phyloP scores from a whole-genome alignment of 176 grass and related monocot species.

The Ensete glaucum region DNA sequence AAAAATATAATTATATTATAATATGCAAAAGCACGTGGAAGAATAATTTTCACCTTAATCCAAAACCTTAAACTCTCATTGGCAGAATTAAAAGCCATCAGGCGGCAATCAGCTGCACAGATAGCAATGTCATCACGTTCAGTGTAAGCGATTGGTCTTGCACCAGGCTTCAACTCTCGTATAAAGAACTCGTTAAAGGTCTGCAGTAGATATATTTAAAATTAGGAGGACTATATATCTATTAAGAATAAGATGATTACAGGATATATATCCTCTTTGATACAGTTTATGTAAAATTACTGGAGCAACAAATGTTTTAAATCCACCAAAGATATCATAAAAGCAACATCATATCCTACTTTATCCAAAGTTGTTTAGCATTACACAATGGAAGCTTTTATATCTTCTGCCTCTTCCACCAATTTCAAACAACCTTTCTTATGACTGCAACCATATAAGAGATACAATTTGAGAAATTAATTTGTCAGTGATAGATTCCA shows the following conservation, averaged over 20 bases:
- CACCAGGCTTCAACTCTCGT: slow-evolving; percentile 67
- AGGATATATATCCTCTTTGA: neutral
- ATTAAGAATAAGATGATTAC: neutral
- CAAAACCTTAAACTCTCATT: slow-evolving; percentile 85
- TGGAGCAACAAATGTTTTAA: no score
- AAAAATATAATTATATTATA: neutral
- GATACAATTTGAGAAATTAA: no score
- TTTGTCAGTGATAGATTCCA: no score
- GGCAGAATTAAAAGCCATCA: slow-evolving; percentile 68
- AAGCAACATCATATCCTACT: no score
- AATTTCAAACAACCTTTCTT: no score
- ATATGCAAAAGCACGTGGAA: neutral
- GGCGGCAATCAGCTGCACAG: slow-evolving; percentile 91
- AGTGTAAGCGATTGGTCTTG: slow-evolving; percentile 40
- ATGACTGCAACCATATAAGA: no score
- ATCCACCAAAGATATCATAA: no score
- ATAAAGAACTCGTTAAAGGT: slow-evolving; percentile 97
- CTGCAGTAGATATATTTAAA: slow-evolving; percentile 29
- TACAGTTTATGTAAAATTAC: no score
- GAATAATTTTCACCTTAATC: slow-evolving; percentile 61
- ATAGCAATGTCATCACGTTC: slow-evolving; percentile 54
- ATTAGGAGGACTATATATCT: neutral
- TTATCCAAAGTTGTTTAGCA: no score
- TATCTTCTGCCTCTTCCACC: no score
- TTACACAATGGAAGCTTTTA: no score